Conservation (phyloP, 1,284 basidiomycete genomes). For the Trametes versicolor region DNA sequence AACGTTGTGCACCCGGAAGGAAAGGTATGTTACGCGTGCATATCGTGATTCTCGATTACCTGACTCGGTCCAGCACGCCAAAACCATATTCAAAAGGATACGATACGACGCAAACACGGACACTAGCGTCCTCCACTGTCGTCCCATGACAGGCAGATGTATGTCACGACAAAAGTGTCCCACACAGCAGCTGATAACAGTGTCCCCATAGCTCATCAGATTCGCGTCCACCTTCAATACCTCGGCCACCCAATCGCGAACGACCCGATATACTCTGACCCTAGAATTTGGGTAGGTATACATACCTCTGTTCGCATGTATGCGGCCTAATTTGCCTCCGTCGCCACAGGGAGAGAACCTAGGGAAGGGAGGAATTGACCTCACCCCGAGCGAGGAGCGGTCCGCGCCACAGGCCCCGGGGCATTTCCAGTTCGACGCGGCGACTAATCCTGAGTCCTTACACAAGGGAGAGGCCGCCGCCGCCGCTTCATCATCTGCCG, state of each 20-base stretch:
- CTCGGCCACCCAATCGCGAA: constrained; percentile 95
- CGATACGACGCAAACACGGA: constrained; percentile 87
- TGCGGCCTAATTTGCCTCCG: neutral
- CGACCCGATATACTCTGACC: constrained; percentile 87
- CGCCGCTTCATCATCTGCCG: neutral
- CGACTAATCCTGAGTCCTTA: constrained; percentile 49
- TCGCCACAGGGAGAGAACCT: constrained; percentile 67
- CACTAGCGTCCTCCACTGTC: constrained; percentile 91
- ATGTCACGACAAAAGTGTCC: constrained; percentile 5
- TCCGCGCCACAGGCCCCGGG: constrained; percentile 70
- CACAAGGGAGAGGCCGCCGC: neutral
- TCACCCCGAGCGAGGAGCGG: constrained; percentile 70
- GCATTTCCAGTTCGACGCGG: constrained; percentile 52
- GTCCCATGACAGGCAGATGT: constrained; percentile 36
- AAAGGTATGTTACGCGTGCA: constrained; percentile 62
- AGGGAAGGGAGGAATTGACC: constrained; percentile 87
- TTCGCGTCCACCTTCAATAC: constrained; percentile 96
- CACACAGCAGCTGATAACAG: constrained; percentile 8
- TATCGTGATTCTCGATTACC: neutral
- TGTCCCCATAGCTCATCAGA: constrained; percentile 81
- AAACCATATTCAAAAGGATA: constrained; percentile 90
- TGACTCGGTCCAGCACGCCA: constrained; percentile 69
- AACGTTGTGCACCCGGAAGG: constrained; percentile 96
- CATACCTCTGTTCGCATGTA: neutral
- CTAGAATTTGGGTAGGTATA: constrained; percentile 79